Conservation (phyloP, 176 grass and related monocot genomes). For the Aegilops tauschii region DNA sequence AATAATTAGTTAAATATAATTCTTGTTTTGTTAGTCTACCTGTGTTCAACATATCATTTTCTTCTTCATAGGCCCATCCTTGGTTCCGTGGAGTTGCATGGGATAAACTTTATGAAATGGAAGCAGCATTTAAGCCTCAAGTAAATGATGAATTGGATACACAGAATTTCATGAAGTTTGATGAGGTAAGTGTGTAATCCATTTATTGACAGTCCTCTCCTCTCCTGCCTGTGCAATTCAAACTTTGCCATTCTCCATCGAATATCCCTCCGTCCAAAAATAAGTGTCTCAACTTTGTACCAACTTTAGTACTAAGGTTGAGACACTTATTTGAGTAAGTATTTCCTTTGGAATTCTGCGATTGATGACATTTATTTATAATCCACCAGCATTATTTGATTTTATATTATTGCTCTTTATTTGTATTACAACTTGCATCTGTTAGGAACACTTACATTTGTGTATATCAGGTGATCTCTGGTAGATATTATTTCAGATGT, state of each 20-base stretch:
- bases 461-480: not conserved
- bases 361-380: conserved; percentile 7
- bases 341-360: conserved; percentile 11
- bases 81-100: conserved; percentile 87
- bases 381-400: conserved; percentile 9
- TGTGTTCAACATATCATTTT: conserved; percentile 27
- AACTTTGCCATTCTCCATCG: conserved; percentile 1
- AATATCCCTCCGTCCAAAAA: not conserved
- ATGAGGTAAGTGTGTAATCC: conserved; percentile 63
- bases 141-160: conserved; percentile 94
- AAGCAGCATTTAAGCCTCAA: conserved; percentile 96
- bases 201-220: not conserved
- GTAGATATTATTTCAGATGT: not conserved
- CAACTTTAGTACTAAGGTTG: too few species aligned
- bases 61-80: conserved; percentile 70
- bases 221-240: conserved; percentile 6
- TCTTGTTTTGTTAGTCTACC: not conserved
- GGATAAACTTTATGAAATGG: conserved; percentile 98
- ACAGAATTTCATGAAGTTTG: conserved; percentile 97
- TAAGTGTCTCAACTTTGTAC: too few species aligned
- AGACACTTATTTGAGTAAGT: not conserved
- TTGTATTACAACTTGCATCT: conserved; percentile 2
- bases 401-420: conserved; percentile 14
- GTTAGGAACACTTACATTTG: not conserved
- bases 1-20: not conserved